These are phyloP conservation scores for Asclepias syriaca DNA, from an alignment of 257 asterid species.

Conservation along the genomic window DNA sequence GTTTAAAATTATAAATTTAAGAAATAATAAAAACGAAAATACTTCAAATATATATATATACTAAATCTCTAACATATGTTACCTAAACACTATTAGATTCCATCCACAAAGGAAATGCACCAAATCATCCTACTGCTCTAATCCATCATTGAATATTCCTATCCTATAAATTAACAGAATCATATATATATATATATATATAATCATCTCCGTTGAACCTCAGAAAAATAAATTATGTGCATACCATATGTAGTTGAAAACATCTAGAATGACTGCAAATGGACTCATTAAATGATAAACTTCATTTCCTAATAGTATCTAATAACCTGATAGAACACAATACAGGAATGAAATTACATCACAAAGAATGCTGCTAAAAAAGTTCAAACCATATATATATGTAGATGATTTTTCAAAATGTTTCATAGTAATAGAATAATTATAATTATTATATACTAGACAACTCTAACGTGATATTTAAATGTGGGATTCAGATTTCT, in stretches of 20 bases:
- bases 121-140: constrained; percentile 11
- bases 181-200: too few species aligned
- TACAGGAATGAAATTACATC: neutral
- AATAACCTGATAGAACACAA: neutral
- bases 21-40: too few species aligned
- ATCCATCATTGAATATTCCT: neutral
- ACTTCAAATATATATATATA: too few species aligned
- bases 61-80: too few species aligned
- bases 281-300: neutral
- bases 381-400: too few species aligned
- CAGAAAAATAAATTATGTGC: neutral
- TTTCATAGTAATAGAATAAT: too few species aligned
- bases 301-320: constrained; percentile 4
- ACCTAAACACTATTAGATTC: neutral
- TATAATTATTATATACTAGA: too few species aligned
- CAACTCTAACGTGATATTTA: too few species aligned
- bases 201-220: neutral
- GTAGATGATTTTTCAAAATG: too few species aligned
- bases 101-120: constrained; percentile 2
- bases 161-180: too few species aligned
- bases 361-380: neutral
- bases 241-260: constrained; percentile 5
- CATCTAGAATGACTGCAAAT: constrained; percentile 8
- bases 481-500: too few species aligned
- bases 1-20: too few species aligned